These are phyloP conservation scores for Amanita inopinata DNA, from an alignment of 768 basidiomycete genomes.

Conservation along the genomic window DNA sequence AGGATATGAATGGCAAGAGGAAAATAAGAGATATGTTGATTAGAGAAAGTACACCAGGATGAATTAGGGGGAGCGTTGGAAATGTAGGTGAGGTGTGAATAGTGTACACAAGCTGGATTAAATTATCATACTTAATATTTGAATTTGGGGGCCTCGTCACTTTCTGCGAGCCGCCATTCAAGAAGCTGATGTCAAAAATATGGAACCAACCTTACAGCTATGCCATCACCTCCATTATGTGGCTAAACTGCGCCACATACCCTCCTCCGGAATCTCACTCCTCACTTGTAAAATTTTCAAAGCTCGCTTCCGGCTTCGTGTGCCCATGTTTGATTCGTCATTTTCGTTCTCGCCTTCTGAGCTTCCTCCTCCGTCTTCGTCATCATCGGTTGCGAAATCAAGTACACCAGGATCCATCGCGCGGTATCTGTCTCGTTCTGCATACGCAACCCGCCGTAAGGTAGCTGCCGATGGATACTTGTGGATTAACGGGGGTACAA, in stretches of 20 bases:
- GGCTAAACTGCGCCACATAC: conserved; percentile 80
- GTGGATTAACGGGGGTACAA: conserved; percentile 20
- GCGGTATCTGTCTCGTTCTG: conserved; percentile 56
- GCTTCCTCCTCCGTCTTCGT: conserved; percentile 32
- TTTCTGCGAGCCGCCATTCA: too few species aligned
- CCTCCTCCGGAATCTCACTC: conserved; percentile 54
- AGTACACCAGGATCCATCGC: conserved; percentile 61
- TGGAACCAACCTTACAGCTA: neutral
- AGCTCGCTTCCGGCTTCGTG: conserved; percentile 46
- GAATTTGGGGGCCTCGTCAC: too few species aligned
- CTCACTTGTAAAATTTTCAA: conserved; percentile 62
- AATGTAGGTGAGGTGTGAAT: too few species aligned
- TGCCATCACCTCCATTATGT: conserved; percentile 12
- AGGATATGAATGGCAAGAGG: neutral
- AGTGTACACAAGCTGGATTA: too few species aligned
- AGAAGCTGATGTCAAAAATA: neutral
- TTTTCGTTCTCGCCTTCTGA: conserved; percentile 17
- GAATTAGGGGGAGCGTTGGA: too few species aligned
- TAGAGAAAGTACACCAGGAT: too few species aligned
- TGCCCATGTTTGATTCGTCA: conserved; percentile 16
- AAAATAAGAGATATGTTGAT: neutral
- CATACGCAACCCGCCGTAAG: conserved; percentile 53
- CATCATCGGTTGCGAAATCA: conserved; percentile 45
- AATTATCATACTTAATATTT: too few species aligned
- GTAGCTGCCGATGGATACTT: conserved; percentile 33